A percentile compares a stretch with the other conserved stretches of the same genome.
phyloP scores from a whole-genome alignment of 805 yeast species.

The Metschnikowia sp. region DNA sequence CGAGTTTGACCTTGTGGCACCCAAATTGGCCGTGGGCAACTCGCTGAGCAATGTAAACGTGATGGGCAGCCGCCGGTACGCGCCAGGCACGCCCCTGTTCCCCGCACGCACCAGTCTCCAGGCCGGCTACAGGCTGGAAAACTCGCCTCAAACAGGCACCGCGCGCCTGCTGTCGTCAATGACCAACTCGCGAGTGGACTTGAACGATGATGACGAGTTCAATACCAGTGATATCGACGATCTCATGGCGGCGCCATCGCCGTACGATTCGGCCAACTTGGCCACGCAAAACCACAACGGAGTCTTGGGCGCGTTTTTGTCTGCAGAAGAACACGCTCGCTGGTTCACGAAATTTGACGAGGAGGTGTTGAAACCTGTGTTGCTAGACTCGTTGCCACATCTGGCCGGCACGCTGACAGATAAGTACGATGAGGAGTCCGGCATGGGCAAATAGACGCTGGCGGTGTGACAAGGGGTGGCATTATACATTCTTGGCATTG shows the following conservation, averaged over 20 bases:
- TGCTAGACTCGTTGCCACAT: slow-evolving; percentile 58
- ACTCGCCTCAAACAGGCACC: neutral
- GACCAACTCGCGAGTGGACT: slow-evolving; percentile 20
- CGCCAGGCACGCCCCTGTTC: slow-evolving; percentile 14
- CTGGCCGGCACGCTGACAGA: neutral
- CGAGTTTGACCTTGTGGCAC: slow-evolving; percentile 89
- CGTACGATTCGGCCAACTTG: slow-evolving; percentile 3
- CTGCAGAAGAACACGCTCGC: slow-evolving; percentile 70
- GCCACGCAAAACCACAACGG: slow-evolving; percentile 21
- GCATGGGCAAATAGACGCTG: slow-evolving; percentile 8
- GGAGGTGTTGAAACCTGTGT: slow-evolving; percentile 86
- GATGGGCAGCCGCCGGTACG: slow-evolving; percentile 25
- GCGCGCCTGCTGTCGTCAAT: slow-evolving; percentile 8
- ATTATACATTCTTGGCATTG: too few species aligned
- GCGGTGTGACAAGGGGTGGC: too few species aligned
- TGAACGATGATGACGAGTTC: slow-evolving; percentile 25
- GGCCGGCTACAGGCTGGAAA: too few species aligned
- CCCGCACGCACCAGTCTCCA: slow-evolving; percentile 5
- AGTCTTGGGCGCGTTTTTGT: slow-evolving; percentile 39
- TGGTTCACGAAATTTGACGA: slow-evolving; percentile 96
- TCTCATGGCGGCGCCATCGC: slow-evolving; percentile 20
- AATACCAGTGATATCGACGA: slow-evolving; percentile 39
- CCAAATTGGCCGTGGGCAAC: slow-evolving; percentile 34
- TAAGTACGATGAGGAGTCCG: slow-evolving; percentile 8
- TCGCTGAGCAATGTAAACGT: slow-evolving; percentile 10